These are phyloP conservation scores for Silene vulgaris DNA, from an alignment of 179 eudicot genomes.

Conservation along the genomic window DNA sequence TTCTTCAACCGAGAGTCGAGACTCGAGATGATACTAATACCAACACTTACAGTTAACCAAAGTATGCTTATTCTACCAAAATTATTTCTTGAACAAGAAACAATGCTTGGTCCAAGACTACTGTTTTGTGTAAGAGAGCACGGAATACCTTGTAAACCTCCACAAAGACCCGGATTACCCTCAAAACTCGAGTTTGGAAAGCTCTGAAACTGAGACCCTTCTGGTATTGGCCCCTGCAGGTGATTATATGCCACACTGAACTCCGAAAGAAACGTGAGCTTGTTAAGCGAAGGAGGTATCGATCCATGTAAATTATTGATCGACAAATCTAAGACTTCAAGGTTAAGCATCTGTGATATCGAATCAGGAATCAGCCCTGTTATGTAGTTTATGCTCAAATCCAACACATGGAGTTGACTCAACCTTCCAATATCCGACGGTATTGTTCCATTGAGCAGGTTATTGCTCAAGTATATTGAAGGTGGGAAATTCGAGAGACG, in stretches of 20 bases:
- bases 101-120: conserved; percentile 16
- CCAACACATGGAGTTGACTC: too few species aligned
- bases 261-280: conserved; percentile 61
- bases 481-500: too few species aligned
- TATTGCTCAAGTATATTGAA: too few species aligned
- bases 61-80: conserved; percentile 38
- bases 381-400: conserved; percentile 54
- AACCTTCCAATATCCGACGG: too few species aligned
- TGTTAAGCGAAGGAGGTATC: conserved; percentile 53
- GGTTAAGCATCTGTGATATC: conserved; percentile 51
- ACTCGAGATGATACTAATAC: conserved; percentile 14
- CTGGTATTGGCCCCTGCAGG: conserved; percentile 56
- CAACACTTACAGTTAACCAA: conserved; percentile 53
- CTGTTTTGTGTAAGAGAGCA: conserved; percentile 24
- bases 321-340: conserved; percentile 62
- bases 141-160: conserved; percentile 37
- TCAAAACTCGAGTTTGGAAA: conserved; percentile 69
- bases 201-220: conserved; percentile 53
- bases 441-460: too few species aligned
- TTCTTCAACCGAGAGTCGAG: too few species aligned
- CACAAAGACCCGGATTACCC: conserved; percentile 74
- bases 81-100: conserved; percentile 29
- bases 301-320: conserved; percentile 52
- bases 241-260: conserved; percentile 70
- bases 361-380: conserved; percentile 63